phyloP scores from a whole-genome alignment of 495 filamentous ascomycete genomes.

The Neurospora pannonica region DNA sequence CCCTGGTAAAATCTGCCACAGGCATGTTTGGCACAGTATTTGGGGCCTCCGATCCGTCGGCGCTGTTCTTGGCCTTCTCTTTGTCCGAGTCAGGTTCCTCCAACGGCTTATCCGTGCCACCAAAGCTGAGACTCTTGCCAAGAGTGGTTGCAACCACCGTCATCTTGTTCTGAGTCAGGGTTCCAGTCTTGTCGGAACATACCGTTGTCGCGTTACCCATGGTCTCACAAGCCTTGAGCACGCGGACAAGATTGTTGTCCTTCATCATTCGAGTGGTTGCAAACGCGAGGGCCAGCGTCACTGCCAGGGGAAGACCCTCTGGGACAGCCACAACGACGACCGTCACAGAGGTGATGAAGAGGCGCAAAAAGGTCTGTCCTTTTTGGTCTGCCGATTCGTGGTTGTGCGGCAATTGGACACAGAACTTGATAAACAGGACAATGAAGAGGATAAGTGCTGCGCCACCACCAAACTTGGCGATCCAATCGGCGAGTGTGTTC shows the following conservation, averaged over 20 bases:
- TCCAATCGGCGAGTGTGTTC: slow-evolving; percentile 78
- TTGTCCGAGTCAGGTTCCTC: slow-evolving; percentile 4
- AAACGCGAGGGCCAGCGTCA: slow-evolving; percentile 91
- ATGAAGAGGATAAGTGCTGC: slow-evolving; percentile 78
- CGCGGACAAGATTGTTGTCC: slow-evolving; percentile 88
- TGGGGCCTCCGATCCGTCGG: background rate
- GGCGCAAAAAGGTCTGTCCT: slow-evolving; percentile 78
- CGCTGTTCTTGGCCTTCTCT: slow-evolving; percentile 1
- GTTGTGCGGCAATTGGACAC: slow-evolving; percentile 50
- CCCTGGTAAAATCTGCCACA: slow-evolving; percentile 22
- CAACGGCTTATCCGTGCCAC: slow-evolving; percentile 28
- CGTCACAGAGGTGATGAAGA: slow-evolving; percentile 93
- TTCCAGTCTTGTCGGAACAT: slow-evolving; percentile 96
- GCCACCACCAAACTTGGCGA: slow-evolving; percentile 80
- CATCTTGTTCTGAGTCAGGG: slow-evolving; percentile 92
- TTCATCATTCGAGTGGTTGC: slow-evolving; percentile 92
- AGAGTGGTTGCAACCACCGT: slow-evolving; percentile 71
- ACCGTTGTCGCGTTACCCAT: slow-evolving; percentile 97
- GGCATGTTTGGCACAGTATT: slow-evolving; percentile 23
- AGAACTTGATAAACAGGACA: slow-evolving; percentile 84
- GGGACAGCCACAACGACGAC: slow-evolving; percentile 98
- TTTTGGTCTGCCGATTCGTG: slow-evolving; percentile 54
- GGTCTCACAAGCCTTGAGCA: slow-evolving; percentile 86
- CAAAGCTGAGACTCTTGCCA: slow-evolving; percentile 59
- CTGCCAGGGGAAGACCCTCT: slow-evolving; percentile 84